Evolutionary conservation across 2,329 filamentous ascomycete species (phyloP).

Genomic region (Scopulariopsis brevicaulis): DNA sequence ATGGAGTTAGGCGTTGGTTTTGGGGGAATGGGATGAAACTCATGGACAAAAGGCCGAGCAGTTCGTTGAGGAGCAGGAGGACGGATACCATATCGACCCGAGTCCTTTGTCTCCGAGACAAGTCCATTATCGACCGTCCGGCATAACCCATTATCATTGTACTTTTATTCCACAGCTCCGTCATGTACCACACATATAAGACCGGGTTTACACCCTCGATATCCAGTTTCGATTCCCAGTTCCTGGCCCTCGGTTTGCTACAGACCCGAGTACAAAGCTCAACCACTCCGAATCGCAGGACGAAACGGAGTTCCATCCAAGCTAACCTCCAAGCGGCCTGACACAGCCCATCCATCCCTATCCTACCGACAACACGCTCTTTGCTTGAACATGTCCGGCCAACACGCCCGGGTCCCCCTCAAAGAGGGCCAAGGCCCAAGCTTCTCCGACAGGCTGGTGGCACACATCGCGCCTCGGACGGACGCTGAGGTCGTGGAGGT

Average conservation of each 20-base stretch:
- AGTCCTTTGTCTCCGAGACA: no score
- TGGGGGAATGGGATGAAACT: neutral
- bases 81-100: no score
- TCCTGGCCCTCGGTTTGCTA: no score
- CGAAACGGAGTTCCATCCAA: neutral
- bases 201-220: no score
- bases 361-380: neutral
- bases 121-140: no score
- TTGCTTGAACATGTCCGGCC: neutral
- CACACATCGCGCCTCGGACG: neutral
- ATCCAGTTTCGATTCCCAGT: no score
- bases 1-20: neutral
- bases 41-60: neutral
- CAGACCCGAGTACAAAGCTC: no score
- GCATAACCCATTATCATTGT: no score
- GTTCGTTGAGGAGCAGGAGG: neutral
- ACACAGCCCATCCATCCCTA: neutral
- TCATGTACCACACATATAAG: no score
- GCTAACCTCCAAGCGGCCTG: neutral
- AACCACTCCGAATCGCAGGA: no score
- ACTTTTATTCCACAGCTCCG: no score
- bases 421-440: neutral
- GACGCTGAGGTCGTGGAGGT: neutral
- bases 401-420: neutral
- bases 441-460: neutral